phyloP scores from a whole-genome alignment of 2,329 filamentous ascomycete species.

The Hymenoscyphus repandus region DNA sequence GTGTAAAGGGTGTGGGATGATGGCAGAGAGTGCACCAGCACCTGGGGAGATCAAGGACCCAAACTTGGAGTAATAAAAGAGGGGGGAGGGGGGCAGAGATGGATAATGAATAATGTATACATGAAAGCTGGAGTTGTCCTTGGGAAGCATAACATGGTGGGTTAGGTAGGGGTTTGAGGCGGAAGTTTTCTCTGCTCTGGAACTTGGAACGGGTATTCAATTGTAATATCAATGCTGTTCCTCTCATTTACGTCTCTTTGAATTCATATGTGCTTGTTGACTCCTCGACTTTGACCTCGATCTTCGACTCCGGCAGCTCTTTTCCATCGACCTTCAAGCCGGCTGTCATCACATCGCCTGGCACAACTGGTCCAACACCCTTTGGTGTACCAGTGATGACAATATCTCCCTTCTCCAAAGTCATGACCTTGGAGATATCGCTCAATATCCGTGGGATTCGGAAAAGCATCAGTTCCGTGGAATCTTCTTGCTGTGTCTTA shows the following conservation, averaged over 20 bases:
- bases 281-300: constrained; percentile 80
- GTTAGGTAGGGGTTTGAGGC: not conserved
- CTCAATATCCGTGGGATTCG: constrained; percentile 79
- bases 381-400: constrained; percentile 96
- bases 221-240: constrained; percentile 2
- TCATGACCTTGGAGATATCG: constrained; percentile 94
- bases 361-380: constrained; percentile 80
- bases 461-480: constrained; percentile 92
- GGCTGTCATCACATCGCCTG: constrained; percentile 82
- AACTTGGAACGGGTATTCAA: constrained; percentile 2
- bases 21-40: constrained; percentile 67
- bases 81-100: not conserved
- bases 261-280: constrained; percentile 74
- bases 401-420: constrained; percentile 84
- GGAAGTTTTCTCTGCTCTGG: not conserved
- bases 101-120: not conserved
- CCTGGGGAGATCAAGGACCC: constrained; percentile 55
- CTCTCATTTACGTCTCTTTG: constrained; percentile 55
- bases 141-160: not conserved
- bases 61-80: constrained; percentile 38
- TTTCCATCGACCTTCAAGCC: constrained; percentile 74
- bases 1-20: constrained; percentile 69
- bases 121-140: not conserved
- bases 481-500: constrained; percentile 73
- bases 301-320: constrained; percentile 77